Conservation (phyloP, 192 early-diverging fungal genomes). For the Gamsiella multidivaricata region DNA sequence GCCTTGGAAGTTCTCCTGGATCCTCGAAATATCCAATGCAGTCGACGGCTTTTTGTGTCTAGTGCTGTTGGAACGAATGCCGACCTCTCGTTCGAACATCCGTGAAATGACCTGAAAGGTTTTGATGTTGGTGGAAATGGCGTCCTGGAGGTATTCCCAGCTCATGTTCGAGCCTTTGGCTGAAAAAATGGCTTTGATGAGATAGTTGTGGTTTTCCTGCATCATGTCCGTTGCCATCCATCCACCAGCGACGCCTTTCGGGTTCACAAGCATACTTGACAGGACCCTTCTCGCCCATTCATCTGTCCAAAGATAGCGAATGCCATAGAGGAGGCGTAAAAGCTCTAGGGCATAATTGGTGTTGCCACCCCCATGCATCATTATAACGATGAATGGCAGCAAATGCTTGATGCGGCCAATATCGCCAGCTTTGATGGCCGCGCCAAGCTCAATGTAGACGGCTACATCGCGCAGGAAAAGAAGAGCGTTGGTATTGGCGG, state of each 20-base stretch:
- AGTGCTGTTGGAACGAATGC: conserved; percentile 4
- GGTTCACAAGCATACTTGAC: conserved; percentile 14
- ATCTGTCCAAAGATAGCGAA: conserved; percentile 13
- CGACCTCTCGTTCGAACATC: conserved; percentile 24
- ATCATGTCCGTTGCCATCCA: conserved; percentile 29
- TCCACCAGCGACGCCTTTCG: conserved; percentile 19
- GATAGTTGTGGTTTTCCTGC: conserved; percentile 32
- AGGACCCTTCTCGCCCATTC: conserved; percentile 9
- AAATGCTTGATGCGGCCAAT: conserved; percentile 12
- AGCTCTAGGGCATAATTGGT: conserved; percentile 23
- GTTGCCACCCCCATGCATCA: conserved; percentile 33
- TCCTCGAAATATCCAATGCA: background rate
- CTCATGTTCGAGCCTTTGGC: conserved; percentile 30
- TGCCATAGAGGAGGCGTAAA: conserved; percentile 18
- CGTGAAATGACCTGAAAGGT: conserved; percentile 19
- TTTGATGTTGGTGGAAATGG: conserved; percentile 25
- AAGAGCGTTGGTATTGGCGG: conserved; percentile 13
- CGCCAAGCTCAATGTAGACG: conserved; percentile 11
- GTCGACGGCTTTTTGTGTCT: conserved; percentile 5
- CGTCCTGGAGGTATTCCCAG: conserved; percentile 23
- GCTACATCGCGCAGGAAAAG: conserved; percentile 16
- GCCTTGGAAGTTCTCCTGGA: background rate
- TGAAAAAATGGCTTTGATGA: conserved; percentile 28
- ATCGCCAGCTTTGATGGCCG: conserved; percentile 20
- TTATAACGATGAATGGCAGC: conserved; percentile 15